These are phyloP conservation scores for Penicillium crystallinum DNA, from an alignment of 495 filamentous ascomycete species.

Conservation along the genomic window DNA sequence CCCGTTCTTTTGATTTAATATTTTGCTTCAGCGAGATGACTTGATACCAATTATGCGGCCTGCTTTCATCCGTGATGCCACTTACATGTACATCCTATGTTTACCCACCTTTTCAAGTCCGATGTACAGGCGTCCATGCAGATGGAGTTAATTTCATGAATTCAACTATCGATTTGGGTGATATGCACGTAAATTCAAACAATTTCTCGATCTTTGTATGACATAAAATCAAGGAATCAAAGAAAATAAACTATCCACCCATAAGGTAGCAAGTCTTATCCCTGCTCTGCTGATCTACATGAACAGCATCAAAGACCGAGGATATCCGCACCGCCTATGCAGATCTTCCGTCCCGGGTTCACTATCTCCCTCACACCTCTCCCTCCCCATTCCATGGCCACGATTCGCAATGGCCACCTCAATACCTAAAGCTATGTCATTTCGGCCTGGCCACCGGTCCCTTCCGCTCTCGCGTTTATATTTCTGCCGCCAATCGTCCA, in stretches of 20 bases:
- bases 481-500: constrained; percentile 13
- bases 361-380: constrained; percentile 9
- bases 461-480: neutral
- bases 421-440: constrained; percentile 3
- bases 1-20: constrained; percentile 2
- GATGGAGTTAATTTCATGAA: neutral
- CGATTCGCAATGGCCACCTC: constrained; percentile 8
- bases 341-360: constrained; percentile 7
- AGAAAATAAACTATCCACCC: neutral
- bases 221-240: neutral
- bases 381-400: neutral
- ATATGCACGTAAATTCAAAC: neutral
- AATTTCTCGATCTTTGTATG: neutral
- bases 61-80: constrained; percentile 6
- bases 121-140: neutral
- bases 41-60: constrained; percentile 16
- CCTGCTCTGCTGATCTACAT: neutral
- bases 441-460: neutral
- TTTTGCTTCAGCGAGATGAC: constrained; percentile 15
- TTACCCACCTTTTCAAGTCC: neutral
- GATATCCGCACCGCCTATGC: constrained; percentile 6
- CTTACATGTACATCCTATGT: constrained; percentile 9
- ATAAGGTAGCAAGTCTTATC: neutral
- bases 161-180: neutral
- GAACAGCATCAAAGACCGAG: neutral